Percentiles rank a stretch among this genome's conserved stretches.
phyloP scores from a whole-genome alignment of 192 early-diverging fungal species.

The Tieghemiomyces parasiticus region DNA sequence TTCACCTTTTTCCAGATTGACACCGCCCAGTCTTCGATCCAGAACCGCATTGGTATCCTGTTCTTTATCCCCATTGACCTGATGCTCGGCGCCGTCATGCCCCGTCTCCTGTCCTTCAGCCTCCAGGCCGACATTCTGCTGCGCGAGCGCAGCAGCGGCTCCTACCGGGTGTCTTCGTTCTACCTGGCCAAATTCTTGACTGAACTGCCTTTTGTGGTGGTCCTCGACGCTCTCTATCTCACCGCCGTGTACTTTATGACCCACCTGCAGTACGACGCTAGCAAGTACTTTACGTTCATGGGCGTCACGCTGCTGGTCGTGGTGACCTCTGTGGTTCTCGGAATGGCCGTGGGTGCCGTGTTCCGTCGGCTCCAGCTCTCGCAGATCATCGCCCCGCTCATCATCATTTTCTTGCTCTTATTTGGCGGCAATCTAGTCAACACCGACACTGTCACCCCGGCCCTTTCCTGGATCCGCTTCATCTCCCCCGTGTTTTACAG shows the following conservation, averaged over 20 bases:
- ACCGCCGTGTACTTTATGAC: slow-evolving; percentile 45
- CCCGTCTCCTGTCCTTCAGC: slow-evolving; percentile 26
- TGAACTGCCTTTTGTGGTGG: slow-evolving; percentile 28
- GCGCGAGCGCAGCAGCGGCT: slow-evolving; percentile 46
- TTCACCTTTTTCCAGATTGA: slow-evolving; percentile 38
- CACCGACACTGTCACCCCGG: slow-evolving; percentile 25
- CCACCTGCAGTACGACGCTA: slow-evolving; percentile 29
- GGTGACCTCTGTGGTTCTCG: slow-evolving; percentile 24
- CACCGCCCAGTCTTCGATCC: slow-evolving; percentile 20
- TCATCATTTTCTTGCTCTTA: slow-evolving; percentile 25
- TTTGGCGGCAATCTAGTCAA: slow-evolving; percentile 32
- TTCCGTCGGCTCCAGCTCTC: slow-evolving; percentile 23
- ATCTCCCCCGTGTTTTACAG: slow-evolving; percentile 27
- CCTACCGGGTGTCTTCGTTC: slow-evolving; percentile 44
- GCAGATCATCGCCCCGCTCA: slow-evolving; percentile 22
- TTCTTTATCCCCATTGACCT: slow-evolving; percentile 33
- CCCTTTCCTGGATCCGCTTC: slow-evolving; percentile 31
- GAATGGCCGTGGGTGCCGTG: slow-evolving; percentile 26
- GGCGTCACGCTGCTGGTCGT: slow-evolving; percentile 30
- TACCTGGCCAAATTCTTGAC: slow-evolving; percentile 46
- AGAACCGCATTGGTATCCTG: slow-evolving; percentile 30
- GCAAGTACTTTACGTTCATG: slow-evolving; percentile 37
- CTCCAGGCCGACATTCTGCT: slow-evolving; percentile 35
- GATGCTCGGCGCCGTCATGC: slow-evolving; percentile 41
- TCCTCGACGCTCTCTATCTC: slow-evolving; percentile 25